Evolutionary conservation across 1,139 yeast genomes (phyloP).

Genomic region (Wickerhamomyces sp.): DNA sequence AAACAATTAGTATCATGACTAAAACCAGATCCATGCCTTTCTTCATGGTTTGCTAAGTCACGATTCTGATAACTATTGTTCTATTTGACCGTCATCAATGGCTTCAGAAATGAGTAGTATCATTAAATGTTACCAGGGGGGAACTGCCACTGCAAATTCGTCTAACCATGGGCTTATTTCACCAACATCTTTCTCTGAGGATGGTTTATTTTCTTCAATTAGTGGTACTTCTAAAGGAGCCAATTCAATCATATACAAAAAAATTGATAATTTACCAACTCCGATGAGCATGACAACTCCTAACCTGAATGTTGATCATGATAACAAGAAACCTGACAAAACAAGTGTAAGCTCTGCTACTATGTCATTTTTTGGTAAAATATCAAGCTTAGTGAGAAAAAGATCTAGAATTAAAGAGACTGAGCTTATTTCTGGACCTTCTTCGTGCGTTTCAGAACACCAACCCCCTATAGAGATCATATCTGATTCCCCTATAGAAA

Average conservation of each 20-base stretch:
- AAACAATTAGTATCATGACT: background rate
- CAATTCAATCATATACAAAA: background rate
- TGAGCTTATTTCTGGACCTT: background rate
- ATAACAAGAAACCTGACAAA: background rate
- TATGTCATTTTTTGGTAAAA: slow-evolving; percentile 4
- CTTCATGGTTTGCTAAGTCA: too few relatives aligned
- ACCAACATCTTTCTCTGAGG: background rate
- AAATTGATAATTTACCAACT: slow-evolving; percentile 2
- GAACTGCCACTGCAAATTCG: slow-evolving; percentile 8
- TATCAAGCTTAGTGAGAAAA: slow-evolving; percentile 4
- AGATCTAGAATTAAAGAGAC: background rate
- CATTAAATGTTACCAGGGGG: slow-evolving; percentile 12
- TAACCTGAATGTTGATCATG: background rate
- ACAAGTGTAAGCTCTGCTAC: background rate
- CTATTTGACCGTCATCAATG: too few relatives aligned
- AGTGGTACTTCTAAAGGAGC: background rate
- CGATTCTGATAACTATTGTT: too few relatives aligned
- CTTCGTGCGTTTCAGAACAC: slow-evolving; percentile 3
- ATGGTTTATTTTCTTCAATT: background rate
- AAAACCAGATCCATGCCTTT: too few relatives aligned
- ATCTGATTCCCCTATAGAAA: slow-evolving; percentile 13
- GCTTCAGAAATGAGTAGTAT: slow-evolving; percentile 9
- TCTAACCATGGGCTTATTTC: slow-evolving; percentile 1
- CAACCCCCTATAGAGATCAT: slow-evolving; percentile 10
- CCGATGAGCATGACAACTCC: background rate